A percentile compares a stretch with the other conserved stretches of the same genome.
phyloP scores from a whole-genome alignment of 345 rosid species.

The Melastoma malabathricum region DNA sequence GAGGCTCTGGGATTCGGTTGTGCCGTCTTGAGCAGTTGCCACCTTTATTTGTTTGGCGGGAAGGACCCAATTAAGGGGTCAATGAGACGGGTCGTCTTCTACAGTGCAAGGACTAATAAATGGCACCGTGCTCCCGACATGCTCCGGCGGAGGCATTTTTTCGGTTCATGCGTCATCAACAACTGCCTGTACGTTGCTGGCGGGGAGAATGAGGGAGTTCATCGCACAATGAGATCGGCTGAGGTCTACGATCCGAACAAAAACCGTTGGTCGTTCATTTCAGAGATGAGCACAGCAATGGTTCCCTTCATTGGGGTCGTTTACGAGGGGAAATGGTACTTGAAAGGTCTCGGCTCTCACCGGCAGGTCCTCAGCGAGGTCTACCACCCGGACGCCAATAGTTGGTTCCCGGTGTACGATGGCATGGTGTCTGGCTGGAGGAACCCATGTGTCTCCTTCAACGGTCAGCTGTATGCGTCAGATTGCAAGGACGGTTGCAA shows the following conservation, averaged over 20 bases:
- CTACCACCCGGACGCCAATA: slow-evolving; percentile 42
- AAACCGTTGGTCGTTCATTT: slow-evolving; percentile 58
- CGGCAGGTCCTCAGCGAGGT: slow-evolving; percentile 55
- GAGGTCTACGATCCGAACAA: slow-evolving; percentile 74
- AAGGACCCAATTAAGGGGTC: slow-evolving; percentile 62
- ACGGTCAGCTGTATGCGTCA: slow-evolving; percentile 51
- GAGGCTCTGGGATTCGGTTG: slow-evolving; percentile 72
- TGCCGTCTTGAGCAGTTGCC: slow-evolving; percentile 67
- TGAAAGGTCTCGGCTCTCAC: slow-evolving; percentile 62
- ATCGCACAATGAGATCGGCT: slow-evolving; percentile 51
- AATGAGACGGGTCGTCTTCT: slow-evolving; percentile 61
- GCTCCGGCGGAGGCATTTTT: slow-evolving; percentile 60
- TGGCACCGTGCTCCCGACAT: slow-evolving; percentile 79
- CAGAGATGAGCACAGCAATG: slow-evolving; percentile 73
- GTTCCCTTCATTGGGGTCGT: slow-evolving; percentile 68
- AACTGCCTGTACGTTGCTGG: slow-evolving; percentile 71
- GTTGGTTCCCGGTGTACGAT: slow-evolving; percentile 49
- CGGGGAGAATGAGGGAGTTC: slow-evolving; percentile 60
- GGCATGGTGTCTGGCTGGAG: slow-evolving; percentile 79
- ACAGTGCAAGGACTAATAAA: slow-evolving; percentile 61
- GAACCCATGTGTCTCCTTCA: slow-evolving; percentile 48
- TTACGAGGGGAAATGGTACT: slow-evolving; percentile 52
- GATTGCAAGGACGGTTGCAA: slow-evolving; percentile 75
- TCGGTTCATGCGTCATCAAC: slow-evolving; percentile 72
- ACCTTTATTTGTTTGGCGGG: slow-evolving; percentile 72